Conservation (phyloP, 768 basidiomycete species). For the Rhodotorula babjevae region DNA sequence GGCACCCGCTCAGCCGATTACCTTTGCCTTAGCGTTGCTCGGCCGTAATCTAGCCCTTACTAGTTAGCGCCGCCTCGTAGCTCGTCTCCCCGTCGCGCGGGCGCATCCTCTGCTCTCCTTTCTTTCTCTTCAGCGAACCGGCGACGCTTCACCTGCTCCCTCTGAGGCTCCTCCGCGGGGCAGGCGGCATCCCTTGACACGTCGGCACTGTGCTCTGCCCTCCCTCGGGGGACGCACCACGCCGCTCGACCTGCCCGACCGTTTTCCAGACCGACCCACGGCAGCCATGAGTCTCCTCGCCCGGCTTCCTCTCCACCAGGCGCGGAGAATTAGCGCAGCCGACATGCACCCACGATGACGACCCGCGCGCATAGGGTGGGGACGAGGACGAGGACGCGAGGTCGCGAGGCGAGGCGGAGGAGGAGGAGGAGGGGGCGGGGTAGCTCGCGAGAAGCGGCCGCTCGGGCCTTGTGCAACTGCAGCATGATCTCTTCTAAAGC, state of each 20-base stretch:
- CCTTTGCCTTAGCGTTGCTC: no score
- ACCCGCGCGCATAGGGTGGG: background rate
- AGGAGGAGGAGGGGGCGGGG: background rate
- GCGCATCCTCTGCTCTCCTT: no score
- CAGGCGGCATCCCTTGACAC: conserved; percentile 27
- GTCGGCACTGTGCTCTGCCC: background rate
- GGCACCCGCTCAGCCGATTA: no score
- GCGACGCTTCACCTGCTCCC: conserved; percentile 23
- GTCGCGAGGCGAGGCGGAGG: no score
- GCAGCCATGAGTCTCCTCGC: conserved; percentile 31
- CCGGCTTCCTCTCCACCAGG: conserved; percentile 6
- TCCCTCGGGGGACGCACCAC: background rate
- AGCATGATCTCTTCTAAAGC: no score
- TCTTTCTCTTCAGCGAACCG: background rate
- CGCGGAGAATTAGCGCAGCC: conserved; percentile 26
- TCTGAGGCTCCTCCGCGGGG: background rate
- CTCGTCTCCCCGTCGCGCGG: no score
- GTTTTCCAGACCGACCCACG: conserved; percentile 11
- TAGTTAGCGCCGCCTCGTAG: no score
- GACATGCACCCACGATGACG: background rate
- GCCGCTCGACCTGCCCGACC: background rate
- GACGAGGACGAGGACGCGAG: background rate
- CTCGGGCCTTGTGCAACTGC: no score
- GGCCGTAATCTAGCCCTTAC: no score
- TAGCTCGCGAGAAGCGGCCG: no score